Evolutionary conservation across 2,329 filamentous ascomycete species (phyloP), one percentile per base, ranked within the genome.

Genomic region (Phyllosticta citrichinensis): DNA sequence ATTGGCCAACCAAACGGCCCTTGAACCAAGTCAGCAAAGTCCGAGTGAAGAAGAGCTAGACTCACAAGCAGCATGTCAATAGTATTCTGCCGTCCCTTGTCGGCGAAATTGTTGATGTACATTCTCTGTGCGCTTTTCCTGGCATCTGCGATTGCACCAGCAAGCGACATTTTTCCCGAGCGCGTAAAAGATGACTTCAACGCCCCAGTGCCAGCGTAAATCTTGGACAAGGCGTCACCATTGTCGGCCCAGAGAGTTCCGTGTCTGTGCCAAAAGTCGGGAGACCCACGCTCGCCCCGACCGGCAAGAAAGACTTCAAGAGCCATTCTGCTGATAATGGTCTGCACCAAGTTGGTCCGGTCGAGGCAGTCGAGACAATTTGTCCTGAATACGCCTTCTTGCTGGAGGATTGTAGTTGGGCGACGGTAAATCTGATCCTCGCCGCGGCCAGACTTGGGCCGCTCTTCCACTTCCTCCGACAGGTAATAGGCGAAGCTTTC

Each of bases 301-400:
- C 96, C 91, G 14, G 77, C 76, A 3, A 99, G 77, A 67, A 97
- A 97, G 0, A 87, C 80, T 71, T 96, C 91, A 20, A 97, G 80
- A 0, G 91, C 91, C 88, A 97, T 92, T 68, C 91, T 88, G 62
- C 92, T 97, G 67, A 99, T 89, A 65, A 97, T 89, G 0, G 92
- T 96, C 75, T 99, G 94, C 27, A 99, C 91, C 27, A 97, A 79
- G 70, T 99, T 99, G 8, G 94, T 99, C 62, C 94, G 85, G 72
- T 99, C 94, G 52, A 99, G 79, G 71, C 94, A 99, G 73, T 99
- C 94, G 25, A 99, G 80, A 71, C 94, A 99, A 68, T 99, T 99
- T 3, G 92, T 96, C 64, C 93, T 83, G 73, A 97, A 97, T 5
- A 96, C 84, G n/a, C 94, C 93, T 71, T 96, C 90, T 74, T 99